Base-by-base conservation (phyloP, 352 stramenopile genomes). In the Blastocystis hominis region DNA sequence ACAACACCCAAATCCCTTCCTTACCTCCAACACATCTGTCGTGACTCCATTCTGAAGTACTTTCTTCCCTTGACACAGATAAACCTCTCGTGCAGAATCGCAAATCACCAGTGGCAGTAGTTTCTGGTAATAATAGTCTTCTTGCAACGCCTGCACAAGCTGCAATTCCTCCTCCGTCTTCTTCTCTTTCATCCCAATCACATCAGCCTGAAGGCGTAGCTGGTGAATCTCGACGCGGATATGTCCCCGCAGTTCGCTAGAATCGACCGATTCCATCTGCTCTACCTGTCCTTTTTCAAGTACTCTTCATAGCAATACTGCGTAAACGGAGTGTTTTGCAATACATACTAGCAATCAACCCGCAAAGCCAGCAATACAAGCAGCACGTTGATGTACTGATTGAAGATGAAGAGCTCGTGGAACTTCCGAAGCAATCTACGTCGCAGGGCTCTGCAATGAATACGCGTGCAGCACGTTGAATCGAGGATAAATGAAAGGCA, bases 11-110 rank as follows among this genome's bases (percentile, higher is more conserved):
- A 34, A 55, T 17, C 9, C 42, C 5, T 0, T 13, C 36, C 20
- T 50, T 40, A 76, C 64, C 1, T 76, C 64, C 42, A 50, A 34
- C 42, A 76, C 64, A 76, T 76, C 40, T 5, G 64, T 76, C 72
- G 70, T 70, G 3, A 84, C 72, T 68, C 54, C 72, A 59, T 84
- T 84, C 72, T 62, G 34, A 3, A 84, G 72, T 63, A 84, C 34
- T 47, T 72, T 40, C 72, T 84, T 70, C n/a, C 70, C 30, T 20
- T 84, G 59, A 42, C 46, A 2, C 40, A 76, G 34, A 76, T 55
- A 76, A 34, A 76, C 64, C 34, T 54, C 20, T n/a, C 55, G 50
- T 40, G 55, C 30, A 3, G 64, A 17, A 24, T 76, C 64, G 34
- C 64, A 40, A 17, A 50, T 76, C n/a, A 76, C 34, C 7, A 76